These are phyloP conservation scores for Cyberlindnera saturnus DNA, from an alignment of 805 yeast genomes.

Conservation along the genomic window DNA sequence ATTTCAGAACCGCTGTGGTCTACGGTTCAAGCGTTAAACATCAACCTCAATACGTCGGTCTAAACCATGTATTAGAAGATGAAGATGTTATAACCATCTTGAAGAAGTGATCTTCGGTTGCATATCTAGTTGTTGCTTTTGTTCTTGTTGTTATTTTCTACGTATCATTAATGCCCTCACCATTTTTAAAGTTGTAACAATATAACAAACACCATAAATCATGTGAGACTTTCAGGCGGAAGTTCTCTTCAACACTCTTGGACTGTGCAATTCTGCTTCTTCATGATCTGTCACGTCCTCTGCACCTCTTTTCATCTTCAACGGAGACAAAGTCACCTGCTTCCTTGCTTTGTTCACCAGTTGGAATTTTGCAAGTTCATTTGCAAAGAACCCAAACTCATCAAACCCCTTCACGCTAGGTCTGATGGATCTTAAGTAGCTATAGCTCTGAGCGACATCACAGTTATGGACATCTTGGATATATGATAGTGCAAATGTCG, in stretches of 20 bases:
- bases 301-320: slow-evolving; percentile 21
- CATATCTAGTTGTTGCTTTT: neutral
- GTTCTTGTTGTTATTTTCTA: neutral
- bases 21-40: slow-evolving; percentile 94
- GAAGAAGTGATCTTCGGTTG: slow-evolving; percentile 42
- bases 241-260: slow-evolving; percentile 21
- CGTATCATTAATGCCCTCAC: neutral
- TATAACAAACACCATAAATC: neutral
- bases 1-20: slow-evolving; percentile 88
- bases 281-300: slow-evolving; percentile 20
- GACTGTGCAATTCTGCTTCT: slow-evolving; percentile 19
- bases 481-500: slow-evolving; percentile 19
- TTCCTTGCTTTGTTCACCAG: slow-evolving; percentile 16
- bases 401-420: slow-evolving; percentile 21
- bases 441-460: slow-evolving; percentile 17
- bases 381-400: slow-evolving; percentile 17
- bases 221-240: slow-evolving; percentile 1
- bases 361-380: slow-evolving; percentile 20
- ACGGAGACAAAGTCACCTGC: slow-evolving; percentile 5
- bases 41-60: slow-evolving; percentile 94
- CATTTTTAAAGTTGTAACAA: neutral
- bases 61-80: slow-evolving; percentile 77
- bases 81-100: slow-evolving; percentile 96
- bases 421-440: slow-evolving; percentile 22
- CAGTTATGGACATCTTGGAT: slow-evolving; percentile 21